Percentiles rank a stretch among this genome's conserved stretches.
phyloP scores from a whole-genome alignment of 108 stramenopile genomes.

The Tribonema minus region DNA sequence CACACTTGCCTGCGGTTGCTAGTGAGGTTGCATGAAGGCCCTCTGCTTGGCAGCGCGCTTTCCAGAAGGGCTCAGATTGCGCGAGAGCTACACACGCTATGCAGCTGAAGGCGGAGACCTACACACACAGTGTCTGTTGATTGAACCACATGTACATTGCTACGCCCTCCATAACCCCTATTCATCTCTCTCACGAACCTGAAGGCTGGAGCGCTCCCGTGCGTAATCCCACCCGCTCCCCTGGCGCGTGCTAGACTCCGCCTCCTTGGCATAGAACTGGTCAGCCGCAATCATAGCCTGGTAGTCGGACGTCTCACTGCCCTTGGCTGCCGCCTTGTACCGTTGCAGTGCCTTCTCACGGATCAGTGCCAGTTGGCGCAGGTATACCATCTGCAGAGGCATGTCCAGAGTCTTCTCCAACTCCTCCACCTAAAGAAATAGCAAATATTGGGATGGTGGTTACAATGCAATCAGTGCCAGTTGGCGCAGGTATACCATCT shows the following conservation, averaged over 20 bases:
- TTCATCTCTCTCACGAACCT: slow-evolving; percentile 51
- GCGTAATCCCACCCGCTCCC: slow-evolving; percentile 78
- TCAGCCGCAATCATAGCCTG: slow-evolving; percentile 89
- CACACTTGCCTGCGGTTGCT: too few relatives aligned
- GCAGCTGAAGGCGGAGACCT: too few relatives aligned
- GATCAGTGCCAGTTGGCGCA: slow-evolving; percentile 73
- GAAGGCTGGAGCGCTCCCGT: slow-evolving; percentile 61
- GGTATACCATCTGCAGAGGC: slow-evolving; percentile 82
- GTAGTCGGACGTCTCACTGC: slow-evolving; percentile 77
- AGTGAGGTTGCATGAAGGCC: too few relatives aligned
- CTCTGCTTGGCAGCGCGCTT: too few relatives aligned
- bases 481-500: slow-evolving; percentile 82
- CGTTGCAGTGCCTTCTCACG: slow-evolving; percentile 76
- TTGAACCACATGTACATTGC: too few relatives aligned
- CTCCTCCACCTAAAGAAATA: slow-evolving; percentile 58
- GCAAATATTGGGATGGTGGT: too few relatives aligned
- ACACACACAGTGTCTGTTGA: too few relatives aligned
- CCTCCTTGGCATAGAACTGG: slow-evolving; percentile 70
- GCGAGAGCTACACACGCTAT: too few relatives aligned
- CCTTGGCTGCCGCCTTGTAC: slow-evolving; percentile 70
- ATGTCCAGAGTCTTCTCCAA: slow-evolving; percentile 79
- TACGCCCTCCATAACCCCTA: too few relatives aligned
- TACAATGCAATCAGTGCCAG: slow-evolving; percentile 64
- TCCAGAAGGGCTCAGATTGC: too few relatives aligned
- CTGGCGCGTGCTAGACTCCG: slow-evolving; percentile 75